Evolutionary conservation across 1,284 basidiomycete species (phyloP).

Genomic region (Irpex lacteus): DNA sequence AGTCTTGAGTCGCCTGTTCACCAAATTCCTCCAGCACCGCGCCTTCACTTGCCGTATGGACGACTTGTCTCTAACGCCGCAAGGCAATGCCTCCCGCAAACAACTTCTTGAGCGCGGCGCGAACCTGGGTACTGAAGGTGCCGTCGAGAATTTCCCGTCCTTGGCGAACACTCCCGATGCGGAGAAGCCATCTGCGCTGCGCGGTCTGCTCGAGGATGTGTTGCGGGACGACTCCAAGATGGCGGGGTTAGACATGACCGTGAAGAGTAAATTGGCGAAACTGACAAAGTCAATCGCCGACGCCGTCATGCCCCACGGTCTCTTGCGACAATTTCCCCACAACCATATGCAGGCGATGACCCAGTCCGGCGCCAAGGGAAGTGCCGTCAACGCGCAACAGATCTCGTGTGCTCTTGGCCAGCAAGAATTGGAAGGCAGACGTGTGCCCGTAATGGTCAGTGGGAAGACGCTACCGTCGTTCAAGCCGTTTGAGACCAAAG

Average conservation of each 20-base stretch:
- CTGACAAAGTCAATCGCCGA: conserved; percentile 91
- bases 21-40: conserved; percentile 95
- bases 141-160: conserved; percentile 87
- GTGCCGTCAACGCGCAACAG: conserved; percentile 95
- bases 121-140: conserved; percentile 81
- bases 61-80: conserved; percentile 86
- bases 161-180: conserved; percentile 47
- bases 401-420: conserved; percentile 97
- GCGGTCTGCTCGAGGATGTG: conserved; percentile 83
- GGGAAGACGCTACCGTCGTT: conserved; percentile 98
- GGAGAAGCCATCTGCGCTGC: conserved; percentile 53
- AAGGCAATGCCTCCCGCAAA: conserved; percentile 74
- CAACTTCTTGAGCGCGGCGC: conserved; percentile 70
- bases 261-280: conserved; percentile 82
- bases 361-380: conserved; percentile 97
- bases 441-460: conserved; percentile 98
- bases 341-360: conserved; percentile 99
- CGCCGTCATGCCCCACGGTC: conserved; percentile 85
- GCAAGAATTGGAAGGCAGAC: conserved; percentile 97
- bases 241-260: conserved; percentile 91
- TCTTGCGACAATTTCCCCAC: conserved; percentile 92
- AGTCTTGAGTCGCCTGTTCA: conserved; percentile 91
- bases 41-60: conserved; percentile 99
- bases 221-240: conserved; percentile 97
- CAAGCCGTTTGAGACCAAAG: conserved; percentile 95